A percentile compares a stretch with the other conserved stretches of the same genome.
phyloP scores from a whole-genome alignment of 2,329 filamentous ascomycete genomes.

The Botrytis galanthina region DNA sequence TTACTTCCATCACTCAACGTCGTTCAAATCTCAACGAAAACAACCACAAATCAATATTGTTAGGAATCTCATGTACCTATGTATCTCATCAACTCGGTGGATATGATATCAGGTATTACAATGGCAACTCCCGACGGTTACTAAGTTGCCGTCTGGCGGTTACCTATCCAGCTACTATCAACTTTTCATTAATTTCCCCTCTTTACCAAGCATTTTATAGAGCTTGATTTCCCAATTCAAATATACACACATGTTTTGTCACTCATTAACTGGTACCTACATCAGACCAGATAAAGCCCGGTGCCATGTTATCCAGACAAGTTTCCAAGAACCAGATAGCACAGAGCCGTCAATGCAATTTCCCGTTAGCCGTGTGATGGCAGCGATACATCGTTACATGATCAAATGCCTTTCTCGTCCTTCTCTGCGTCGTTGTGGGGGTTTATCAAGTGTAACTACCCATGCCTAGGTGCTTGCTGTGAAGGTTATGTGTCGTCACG shows the following conservation, averaged over 20 bases:
- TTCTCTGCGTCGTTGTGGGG: slow-evolving; percentile 7
- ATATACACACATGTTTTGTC: slow-evolving; percentile 9
- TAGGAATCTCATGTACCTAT: slow-evolving; percentile 5
- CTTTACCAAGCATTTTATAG: slow-evolving; percentile 8
- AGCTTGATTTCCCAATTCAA: slow-evolving; percentile 15
- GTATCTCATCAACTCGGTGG: not conserved
- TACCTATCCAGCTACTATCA: slow-evolving; percentile 5
- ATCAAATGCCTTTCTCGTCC: slow-evolving; percentile 18
- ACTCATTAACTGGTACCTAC: slow-evolving; percentile 19
- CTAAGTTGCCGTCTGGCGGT: slow-evolving; percentile 13
- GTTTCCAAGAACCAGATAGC: slow-evolving; percentile 15
- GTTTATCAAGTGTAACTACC: slow-evolving; percentile 15
- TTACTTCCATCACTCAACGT: not conserved
- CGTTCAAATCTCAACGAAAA: not conserved
- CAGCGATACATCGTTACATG: slow-evolving; percentile 14
- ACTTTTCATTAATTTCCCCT: slow-evolving; percentile 7
- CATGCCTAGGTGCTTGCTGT: slow-evolving; percentile 9
- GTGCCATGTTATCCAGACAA: slow-evolving; percentile 15
- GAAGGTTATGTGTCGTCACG: slow-evolving; percentile 5
- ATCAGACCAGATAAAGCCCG: slow-evolving; percentile 14
- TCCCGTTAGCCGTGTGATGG: slow-evolving; percentile 18
- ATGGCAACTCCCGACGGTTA: slow-evolving; percentile 16
- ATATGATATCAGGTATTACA: slow-evolving; percentile 10
- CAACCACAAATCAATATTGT: not conserved
- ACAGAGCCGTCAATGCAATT: slow-evolving; percentile 20